These are phyloP conservation scores for Pistacia vera DNA, from an alignment of 345 rosid species.

Conservation along the genomic window DNA sequence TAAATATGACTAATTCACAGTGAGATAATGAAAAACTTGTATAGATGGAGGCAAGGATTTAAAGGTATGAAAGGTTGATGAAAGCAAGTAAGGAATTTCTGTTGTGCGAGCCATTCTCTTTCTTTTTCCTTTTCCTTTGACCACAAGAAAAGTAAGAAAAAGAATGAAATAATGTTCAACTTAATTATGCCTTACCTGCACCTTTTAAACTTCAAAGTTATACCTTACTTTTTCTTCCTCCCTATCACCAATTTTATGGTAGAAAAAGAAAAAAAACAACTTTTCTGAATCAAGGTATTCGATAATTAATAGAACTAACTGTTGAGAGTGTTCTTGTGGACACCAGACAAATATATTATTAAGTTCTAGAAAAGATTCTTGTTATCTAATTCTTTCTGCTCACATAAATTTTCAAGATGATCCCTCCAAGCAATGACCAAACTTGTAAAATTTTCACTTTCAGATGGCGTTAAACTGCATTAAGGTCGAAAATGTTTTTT, in stretches of 20 bases:
- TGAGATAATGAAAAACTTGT: background rate
- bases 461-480: too few species aligned
- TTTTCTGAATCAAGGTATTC: too few species aligned
- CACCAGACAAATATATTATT: too few species aligned
- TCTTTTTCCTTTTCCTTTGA: constrained; percentile 11
- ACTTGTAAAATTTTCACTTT: too few species aligned
- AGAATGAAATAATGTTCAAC: background rate
- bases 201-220: constrained; percentile 1
- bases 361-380: background rate
- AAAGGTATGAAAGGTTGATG: background rate
- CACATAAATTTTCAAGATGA: too few species aligned
- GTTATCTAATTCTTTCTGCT: background rate
- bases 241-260: background rate
- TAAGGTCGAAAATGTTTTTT: too few species aligned
- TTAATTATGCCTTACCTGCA: background rate
- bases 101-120: background rate
- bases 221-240: constrained; percentile 13
- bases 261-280: background rate
- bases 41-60: background rate
- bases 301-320: too few species aligned
- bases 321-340: too few species aligned
- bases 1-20: background rate
- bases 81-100: constrained; percentile 18
- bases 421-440: too few species aligned
- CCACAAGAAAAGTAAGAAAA: constrained; percentile 21